A percentile compares a stretch with the other conserved stretches of the same genome.
These are phyloP conservation scores for Angomonas ambiguus DNA, from an alignment of 208 protist genomes.

Conservation along the genomic window DNA sequence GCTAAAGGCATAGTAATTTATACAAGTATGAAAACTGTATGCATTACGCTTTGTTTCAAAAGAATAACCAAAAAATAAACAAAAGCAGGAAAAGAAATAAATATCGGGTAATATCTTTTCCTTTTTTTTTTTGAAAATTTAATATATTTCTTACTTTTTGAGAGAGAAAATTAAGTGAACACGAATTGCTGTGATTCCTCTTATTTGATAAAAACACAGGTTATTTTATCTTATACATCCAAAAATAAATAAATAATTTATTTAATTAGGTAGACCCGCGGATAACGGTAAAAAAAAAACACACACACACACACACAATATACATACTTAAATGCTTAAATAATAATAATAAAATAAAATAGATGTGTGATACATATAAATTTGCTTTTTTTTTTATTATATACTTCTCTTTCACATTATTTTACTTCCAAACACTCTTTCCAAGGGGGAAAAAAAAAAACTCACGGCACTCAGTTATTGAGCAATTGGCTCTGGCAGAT, in stretches of 20 bases:
- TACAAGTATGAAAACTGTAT: not conserved
- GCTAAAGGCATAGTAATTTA: constrained; percentile 3
- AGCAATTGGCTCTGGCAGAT: too few relatives aligned
- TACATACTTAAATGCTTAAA: too few relatives aligned
- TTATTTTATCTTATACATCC: not conserved
- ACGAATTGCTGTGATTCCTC: too few relatives aligned
- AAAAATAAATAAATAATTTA: too few relatives aligned
- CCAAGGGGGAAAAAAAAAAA: not conserved
- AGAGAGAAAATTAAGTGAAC: too few relatives aligned
- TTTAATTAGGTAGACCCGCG: too few relatives aligned
- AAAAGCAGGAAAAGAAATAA: constrained; percentile 13
- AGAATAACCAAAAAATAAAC: constrained; percentile 11
- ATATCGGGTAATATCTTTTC: not conserved
- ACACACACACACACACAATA: too few relatives aligned
- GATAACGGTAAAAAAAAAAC: too few relatives aligned
- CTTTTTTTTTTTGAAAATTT: not conserved
- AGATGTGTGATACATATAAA: too few relatives aligned
- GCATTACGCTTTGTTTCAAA: not conserved
- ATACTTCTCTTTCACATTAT: not conserved
- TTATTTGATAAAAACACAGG: not conserved
- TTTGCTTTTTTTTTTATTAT: not conserved
- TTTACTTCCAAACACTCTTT: not conserved
- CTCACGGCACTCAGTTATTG: too few relatives aligned
- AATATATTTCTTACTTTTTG: not conserved
- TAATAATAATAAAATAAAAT: too few relatives aligned